Percentiles rank a stretch among this genome's conserved stretches.
Evolutionary conservation across 2,329 filamentous ascomycete genomes (phyloP).

Genomic region (Colletotrichum lupini): DNA sequence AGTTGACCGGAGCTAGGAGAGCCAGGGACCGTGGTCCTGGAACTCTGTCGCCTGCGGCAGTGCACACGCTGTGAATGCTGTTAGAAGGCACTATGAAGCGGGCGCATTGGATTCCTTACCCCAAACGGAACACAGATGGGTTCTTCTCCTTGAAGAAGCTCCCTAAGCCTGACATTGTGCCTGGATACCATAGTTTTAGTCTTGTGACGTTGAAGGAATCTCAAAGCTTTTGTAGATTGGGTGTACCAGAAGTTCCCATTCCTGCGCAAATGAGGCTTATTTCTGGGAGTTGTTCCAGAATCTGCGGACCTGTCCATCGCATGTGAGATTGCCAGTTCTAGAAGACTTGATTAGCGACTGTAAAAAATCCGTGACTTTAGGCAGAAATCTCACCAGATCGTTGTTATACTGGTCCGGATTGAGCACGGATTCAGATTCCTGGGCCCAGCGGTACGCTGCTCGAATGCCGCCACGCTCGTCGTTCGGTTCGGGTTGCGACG

Average conservation of each 20-base stretch:
- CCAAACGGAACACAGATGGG: conserved; percentile 55
- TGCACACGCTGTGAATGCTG: conserved; percentile 55
- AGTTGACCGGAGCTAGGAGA: conserved; percentile 60
- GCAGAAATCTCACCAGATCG: conserved; percentile 46
- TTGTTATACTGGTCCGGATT: conserved; percentile 70
- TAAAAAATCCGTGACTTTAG: rapidly evolving
- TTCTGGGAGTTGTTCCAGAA: conserved; percentile 65
- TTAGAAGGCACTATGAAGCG: too few species aligned
- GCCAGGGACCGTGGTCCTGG: conserved; percentile 67
- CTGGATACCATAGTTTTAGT: conserved; percentile 26
- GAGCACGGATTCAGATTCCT: conserved; percentile 53
- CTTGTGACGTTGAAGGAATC: not conserved
- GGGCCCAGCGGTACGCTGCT: conserved; percentile 54
- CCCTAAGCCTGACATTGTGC: conserved; percentile 61
- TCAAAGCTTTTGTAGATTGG: not conserved
- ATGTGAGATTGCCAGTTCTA: conserved; percentile 66
- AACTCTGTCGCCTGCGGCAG: conserved; percentile 65
- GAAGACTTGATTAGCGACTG: not conserved
- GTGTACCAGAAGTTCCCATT: conserved; percentile 65
- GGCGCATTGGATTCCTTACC: conserved; percentile 37
- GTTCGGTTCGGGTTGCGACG: conserved; percentile 65
- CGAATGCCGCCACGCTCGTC: conserved; percentile 66
- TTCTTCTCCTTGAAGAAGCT: conserved; percentile 62
- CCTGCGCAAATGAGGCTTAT: conserved; percentile 67
- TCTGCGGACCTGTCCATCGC: conserved; percentile 70